A percentile compares a stretch with the other conserved stretches of the same genome.
Conservation (phyloP, 2,329 filamentous ascomycete genomes). For the Berkeleyomyces rouxiae region DNA sequence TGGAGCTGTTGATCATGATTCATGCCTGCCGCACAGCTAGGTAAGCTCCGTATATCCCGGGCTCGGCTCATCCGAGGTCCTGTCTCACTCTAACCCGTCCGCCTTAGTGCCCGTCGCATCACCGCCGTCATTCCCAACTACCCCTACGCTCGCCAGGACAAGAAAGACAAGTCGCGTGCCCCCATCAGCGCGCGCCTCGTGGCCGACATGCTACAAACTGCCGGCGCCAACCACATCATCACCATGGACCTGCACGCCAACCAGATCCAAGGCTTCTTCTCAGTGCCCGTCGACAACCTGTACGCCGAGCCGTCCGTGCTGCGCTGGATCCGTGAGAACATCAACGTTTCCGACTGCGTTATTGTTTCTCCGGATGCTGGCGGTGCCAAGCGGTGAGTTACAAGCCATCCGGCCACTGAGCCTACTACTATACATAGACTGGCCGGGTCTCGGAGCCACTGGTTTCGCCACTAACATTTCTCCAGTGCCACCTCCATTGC, state of each 20-base stretch:
- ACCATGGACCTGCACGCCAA: slow-evolving; percentile 93
- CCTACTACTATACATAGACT: neutral
- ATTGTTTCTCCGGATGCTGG: slow-evolving; percentile 93
- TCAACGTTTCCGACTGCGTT: slow-evolving; percentile 66
- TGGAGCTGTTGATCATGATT: slow-evolving; percentile 98
- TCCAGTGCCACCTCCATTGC: slow-evolving; percentile 66
- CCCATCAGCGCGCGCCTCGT: slow-evolving; percentile 92
- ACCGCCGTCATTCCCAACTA: slow-evolving; percentile 94
- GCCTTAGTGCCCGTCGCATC: slow-evolving; percentile 55
- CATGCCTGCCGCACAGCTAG: slow-evolving; percentile 60
- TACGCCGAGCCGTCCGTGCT: slow-evolving; percentile 89
- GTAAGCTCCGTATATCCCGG: neutral
- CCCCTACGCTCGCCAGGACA: slow-evolving; percentile 90
- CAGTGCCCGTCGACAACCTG: slow-evolving; percentile 57
- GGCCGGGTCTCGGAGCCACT: neutral
- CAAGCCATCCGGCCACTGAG: slow-evolving; percentile 16
- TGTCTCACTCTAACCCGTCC: neutral
- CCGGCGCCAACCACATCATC: slow-evolving; percentile 53
- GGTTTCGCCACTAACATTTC: neutral
- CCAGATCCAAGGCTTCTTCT: slow-evolving; percentile 94
- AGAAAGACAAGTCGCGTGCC: slow-evolving; percentile 87
- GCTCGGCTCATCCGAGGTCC: neutral
- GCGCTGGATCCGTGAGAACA: slow-evolving; percentile 78
- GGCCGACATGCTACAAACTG: slow-evolving; percentile 93
- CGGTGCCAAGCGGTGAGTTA: slow-evolving; percentile 56